Percentiles rank a stretch among this genome's conserved stretches.
Conservation (phyloP, 331 rosid species). For the Rosa hybrid region DNA sequence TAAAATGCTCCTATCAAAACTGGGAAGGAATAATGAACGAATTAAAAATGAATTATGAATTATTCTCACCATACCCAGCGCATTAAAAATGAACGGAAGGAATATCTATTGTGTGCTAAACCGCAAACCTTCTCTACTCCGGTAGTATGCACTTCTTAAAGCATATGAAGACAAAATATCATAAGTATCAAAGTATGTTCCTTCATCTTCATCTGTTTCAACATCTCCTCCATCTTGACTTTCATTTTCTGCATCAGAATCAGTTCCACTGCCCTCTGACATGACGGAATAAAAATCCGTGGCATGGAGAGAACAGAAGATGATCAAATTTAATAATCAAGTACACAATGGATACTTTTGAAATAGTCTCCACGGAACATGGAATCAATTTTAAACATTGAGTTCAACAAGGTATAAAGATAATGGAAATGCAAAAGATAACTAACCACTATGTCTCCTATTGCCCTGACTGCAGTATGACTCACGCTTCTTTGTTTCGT, state of each 20-base stretch:
- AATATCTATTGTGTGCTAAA: slow-evolving; percentile 54
- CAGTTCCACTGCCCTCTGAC: slow-evolving; percentile 93
- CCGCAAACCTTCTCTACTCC: slow-evolving; percentile 78
- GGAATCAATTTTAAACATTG: background rate
- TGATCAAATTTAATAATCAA: background rate
- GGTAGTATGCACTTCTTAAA: slow-evolving; percentile 89
- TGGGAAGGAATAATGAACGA: too few species aligned
- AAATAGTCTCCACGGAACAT: background rate
- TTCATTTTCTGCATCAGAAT: slow-evolving; percentile 86
- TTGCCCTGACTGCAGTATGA: slow-evolving; percentile 88
- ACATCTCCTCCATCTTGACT: slow-evolving; percentile 93
- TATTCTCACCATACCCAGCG: too few species aligned
- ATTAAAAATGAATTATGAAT: too few species aligned
- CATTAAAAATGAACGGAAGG: slow-evolving; percentile 7
- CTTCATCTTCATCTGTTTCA: slow-evolving; percentile 94
- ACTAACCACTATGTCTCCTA: slow-evolving; percentile 92
- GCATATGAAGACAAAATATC: slow-evolving; percentile 83
- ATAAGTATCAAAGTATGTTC: slow-evolving; percentile 85
- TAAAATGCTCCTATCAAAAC: too few species aligned
- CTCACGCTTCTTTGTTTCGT: slow-evolving; percentile 98
- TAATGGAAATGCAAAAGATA: slow-evolving; percentile 22
- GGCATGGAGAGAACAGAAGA: slow-evolving; percentile 28
- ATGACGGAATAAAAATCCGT: slow-evolving; percentile 94
- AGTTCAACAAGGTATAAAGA: slow-evolving; percentile 9
- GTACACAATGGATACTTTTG: background rate